These are phyloP conservation scores for Lasiodiplodia hormozganensis DNA, from an alignment of 2,329 filamentous ascomycete species.

Conservation along the genomic window DNA sequence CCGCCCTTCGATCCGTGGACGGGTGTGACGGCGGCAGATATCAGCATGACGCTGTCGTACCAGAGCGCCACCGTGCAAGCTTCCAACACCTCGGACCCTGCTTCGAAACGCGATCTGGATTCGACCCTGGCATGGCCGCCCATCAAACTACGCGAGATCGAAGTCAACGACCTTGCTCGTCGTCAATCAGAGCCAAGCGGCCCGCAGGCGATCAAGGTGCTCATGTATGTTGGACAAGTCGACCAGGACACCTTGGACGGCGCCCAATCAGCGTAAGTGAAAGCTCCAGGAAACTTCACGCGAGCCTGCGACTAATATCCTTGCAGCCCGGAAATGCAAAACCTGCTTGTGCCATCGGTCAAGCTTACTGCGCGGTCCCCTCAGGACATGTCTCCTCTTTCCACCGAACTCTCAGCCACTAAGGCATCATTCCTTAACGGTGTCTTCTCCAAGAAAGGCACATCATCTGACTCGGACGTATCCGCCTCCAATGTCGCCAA, in stretches of 20 bases:
- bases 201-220: slow-evolving; percentile 61
- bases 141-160: slow-evolving; percentile 34
- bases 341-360: slow-evolving; percentile 71
- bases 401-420: slow-evolving; percentile 71
- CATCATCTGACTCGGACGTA: slow-evolving; percentile 50
- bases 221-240: slow-evolving; percentile 73
- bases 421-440: slow-evolving; percentile 76
- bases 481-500: slow-evolving; percentile 51
- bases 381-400: slow-evolving; percentile 58
- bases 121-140: slow-evolving; percentile 36
- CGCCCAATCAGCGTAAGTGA: slow-evolving; percentile 67
- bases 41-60: slow-evolving; percentile 52
- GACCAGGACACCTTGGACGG: slow-evolving; percentile 62
- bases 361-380: slow-evolving; percentile 66
- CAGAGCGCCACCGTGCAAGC: slow-evolving; percentile 50
- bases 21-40: slow-evolving; percentile 47
- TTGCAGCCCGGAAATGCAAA: slow-evolving; percentile 47
- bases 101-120: slow-evolving; percentile 36
- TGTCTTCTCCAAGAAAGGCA: slow-evolving; percentile 67
- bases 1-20: slow-evolving; percentile 59
- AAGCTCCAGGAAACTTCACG: neutral
- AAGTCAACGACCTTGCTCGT: slow-evolving; percentile 31
- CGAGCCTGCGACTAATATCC: neutral
- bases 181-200: slow-evolving; percentile 21
- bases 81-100: neutral